Evolutionary conservation across 805 yeast genomes (phyloP), one percentile per base, ranked within the genome.

Genomic region (Suhomyces pyralidae): DNA sequence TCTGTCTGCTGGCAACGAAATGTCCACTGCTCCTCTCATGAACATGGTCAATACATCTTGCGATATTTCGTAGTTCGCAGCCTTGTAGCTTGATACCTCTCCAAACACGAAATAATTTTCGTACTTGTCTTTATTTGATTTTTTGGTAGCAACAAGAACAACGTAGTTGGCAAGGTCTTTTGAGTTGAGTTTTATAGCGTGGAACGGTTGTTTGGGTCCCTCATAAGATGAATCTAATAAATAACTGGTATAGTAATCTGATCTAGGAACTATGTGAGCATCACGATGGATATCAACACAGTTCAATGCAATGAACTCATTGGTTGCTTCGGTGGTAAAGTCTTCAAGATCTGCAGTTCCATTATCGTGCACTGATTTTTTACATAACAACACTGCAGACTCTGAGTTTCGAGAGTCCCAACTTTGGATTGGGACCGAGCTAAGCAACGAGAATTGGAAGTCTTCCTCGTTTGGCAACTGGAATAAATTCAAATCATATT

Each of bases 221-320:
- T 81, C 86, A 42, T 69, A 58, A 0, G 88, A 79, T 0, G 90
- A 85, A 30, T 84, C 84, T 4, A 74, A 68, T 1, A 81, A 60
- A 12, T 70, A 67, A 0, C 55, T 53, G 0, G 74, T 65, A 15
- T 62, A 61, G 1, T 57, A 51, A 2, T 69, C 60, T 0, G 92
- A 81, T 32, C 80, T 69, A 2, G 93, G 94, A 4, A 84, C 71
- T 3, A 52, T 10, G 25, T 66, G 64, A 2, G 72, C 62, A 55
- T 73, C 77, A 5, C 62, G 54, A 5, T 67, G 61, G 1, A 75
- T 67, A 56, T 82, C 81, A 12, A 71, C 58, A 63, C 93, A 86
- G 43, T 68, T 73, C 17, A 78, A 55, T 5, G 59, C 57, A 36
- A 73, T 67, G 55, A 63, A 68, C 46, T 72, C 70, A 19, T 57